Conservation (phyloP, 768 basidiomycete genomes). For the Amanita rubescens region DNA sequence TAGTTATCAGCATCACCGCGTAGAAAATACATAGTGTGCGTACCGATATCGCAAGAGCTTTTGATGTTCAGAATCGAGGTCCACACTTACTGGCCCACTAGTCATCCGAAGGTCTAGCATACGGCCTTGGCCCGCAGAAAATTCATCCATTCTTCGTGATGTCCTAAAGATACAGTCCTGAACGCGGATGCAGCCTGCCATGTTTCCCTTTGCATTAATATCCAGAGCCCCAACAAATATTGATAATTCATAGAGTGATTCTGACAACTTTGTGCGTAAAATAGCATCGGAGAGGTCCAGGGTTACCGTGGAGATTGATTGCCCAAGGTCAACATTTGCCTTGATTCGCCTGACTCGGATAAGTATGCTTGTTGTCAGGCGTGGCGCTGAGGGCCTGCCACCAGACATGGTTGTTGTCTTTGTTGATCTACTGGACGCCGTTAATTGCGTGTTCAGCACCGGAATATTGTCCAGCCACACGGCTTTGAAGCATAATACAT, state of each 20-base stretch:
- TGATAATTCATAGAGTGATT: conserved; percentile 53
- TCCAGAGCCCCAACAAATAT: conserved; percentile 56
- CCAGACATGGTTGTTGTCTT: background rate
- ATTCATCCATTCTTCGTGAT: conserved; percentile 45
- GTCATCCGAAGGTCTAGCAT: conserved; percentile 73
- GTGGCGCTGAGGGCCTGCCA: conserved; percentile 23
- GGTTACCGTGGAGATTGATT: conserved; percentile 69
- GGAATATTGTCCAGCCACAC: conserved; percentile 91
- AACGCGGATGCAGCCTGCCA: conserved; percentile 61
- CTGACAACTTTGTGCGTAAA: conserved; percentile 60
- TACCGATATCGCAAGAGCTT: conserved; percentile 71
- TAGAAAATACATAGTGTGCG: conserved; percentile 14
- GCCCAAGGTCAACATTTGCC: conserved; percentile 77
- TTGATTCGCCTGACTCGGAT: conserved; percentile 67
- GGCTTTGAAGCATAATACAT: conserved; percentile 91
- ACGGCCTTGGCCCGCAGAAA: conserved; percentile 29
- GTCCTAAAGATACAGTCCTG: conserved; percentile 75
- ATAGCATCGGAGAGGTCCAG: conserved; percentile 59
- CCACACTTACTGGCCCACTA: conserved; percentile 58
- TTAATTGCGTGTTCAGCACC: conserved; percentile 44
- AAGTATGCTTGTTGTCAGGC: conserved; percentile 55
- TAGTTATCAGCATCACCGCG: background rate
- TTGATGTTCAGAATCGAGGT: conserved; percentile 72
- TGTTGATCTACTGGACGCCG: conserved; percentile 18
- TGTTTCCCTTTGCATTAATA: conserved; percentile 63